These are phyloP conservation scores for Oryza meridionalis DNA, from an alignment of 176 grass and related monocot genomes.

Conservation along the genomic window DNA sequence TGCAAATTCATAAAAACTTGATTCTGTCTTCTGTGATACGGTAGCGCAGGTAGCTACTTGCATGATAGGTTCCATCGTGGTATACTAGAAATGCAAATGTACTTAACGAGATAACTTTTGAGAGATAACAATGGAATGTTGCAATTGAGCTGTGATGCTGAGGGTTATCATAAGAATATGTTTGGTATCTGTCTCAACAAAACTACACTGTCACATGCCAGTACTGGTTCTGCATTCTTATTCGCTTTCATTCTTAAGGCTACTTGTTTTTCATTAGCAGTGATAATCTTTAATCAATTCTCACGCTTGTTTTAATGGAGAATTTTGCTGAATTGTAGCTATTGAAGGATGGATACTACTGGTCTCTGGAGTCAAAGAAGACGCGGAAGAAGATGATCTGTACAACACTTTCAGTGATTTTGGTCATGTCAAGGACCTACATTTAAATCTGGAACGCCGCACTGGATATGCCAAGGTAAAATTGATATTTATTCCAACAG, in stretches of 20 bases:
- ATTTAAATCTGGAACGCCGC: constrained; percentile 59
- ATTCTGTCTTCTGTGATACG: constrained; percentile 5
- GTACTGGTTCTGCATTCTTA: neutral
- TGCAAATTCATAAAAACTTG: neutral
- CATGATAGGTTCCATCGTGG: neutral
- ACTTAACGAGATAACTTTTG: neutral
- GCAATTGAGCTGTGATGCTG: neutral
- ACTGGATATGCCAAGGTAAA: constrained; percentile 66
- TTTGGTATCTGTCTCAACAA: neutral
- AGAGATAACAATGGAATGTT: neutral
- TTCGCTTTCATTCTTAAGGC: neutral
- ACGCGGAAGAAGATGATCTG: constrained; percentile 55
- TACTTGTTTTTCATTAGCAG: neutral
- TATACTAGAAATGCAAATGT: neutral
- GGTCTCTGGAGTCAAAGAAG: constrained; percentile 60
- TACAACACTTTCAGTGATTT: constrained; percentile 59
- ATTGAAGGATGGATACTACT: constrained; percentile 68
- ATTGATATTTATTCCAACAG: constrained; percentile 30
- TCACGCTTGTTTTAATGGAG: constrained; percentile 23
- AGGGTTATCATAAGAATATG: constrained; percentile 4
- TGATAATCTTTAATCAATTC: neutral
- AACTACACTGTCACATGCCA: constrained; percentile 7
- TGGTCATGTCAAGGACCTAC: constrained; percentile 59
- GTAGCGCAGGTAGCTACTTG: neutral
- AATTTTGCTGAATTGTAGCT: constrained; percentile 34